Evolutionary conservation across 1,139 yeast genomes (phyloP), one percentile per base, ranked within the genome.

Genomic region (Chernovozyma sophiae-reginae): DNA sequence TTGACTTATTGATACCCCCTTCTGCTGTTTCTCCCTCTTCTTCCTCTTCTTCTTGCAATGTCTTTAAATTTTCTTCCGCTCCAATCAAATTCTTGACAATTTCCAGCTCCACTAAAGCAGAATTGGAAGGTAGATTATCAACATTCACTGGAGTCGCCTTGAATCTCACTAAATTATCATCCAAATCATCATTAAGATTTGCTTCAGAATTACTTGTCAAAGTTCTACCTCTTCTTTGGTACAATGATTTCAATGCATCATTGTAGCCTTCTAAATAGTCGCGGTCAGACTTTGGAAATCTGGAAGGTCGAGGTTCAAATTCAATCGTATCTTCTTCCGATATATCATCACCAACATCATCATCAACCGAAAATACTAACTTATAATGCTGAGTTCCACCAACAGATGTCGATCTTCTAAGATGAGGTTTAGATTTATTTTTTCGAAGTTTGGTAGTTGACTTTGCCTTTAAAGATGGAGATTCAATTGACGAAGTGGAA

Each of bases 201-300:
- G 6, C 13, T 5, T 25, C 27, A 8, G 27, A 12, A 6, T 8
- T 5, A 16, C 6, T 8, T 6, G 6, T 16, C 5, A 5, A 4
- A 13, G 36, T 24, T 8, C 38, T 15, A 35, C 41, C 40, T 40
- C 43, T 55, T 35, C 60, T 60, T 34, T 48, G 55, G 38, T 55
- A 53, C 14, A 68, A 44, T 3, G 68, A 72, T 47, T 76, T 68
- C 37, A 84, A 53, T 0, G 90, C 94, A 52, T 81, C 92, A 30
- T 72, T 73, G 47, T 79, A 79, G 0, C 92, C 92, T 52, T 82
- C 94, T 27, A 78, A 52, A 48, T 83, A 83, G 43, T 81, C 82
- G 18, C 82, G 56, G 44, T 77, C 81, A 35, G 72, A 41, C 30
- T 48, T 48, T 18, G 36, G 31, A 11, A 27, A 34, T 34, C 19